These are phyloP conservation scores for Papiliotrema nemorosa DNA, from an alignment of 1,284 basidiomycete species.

Conservation along the genomic window DNA sequence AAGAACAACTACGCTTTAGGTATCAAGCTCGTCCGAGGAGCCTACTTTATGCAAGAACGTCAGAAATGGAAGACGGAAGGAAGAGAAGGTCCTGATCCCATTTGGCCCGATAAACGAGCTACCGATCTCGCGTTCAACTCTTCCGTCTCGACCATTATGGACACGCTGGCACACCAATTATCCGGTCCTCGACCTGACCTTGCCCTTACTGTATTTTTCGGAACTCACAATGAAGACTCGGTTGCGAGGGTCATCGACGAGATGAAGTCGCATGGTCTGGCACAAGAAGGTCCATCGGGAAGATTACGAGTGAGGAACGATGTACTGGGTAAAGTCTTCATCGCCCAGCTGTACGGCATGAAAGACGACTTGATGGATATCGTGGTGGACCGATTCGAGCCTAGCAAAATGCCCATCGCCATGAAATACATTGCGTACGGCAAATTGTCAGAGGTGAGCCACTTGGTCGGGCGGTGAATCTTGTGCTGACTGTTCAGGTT, in stretches of 20 bases:
- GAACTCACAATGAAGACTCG: slow-evolving; percentile 77
- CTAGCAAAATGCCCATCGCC: slow-evolving; percentile 61
- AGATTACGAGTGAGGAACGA: slow-evolving; percentile 51
- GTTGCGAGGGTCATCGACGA: slow-evolving; percentile 61
- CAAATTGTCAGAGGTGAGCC: slow-evolving; percentile 57
- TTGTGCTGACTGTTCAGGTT: slow-evolving; percentile 47
- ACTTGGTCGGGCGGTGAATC: not conserved
- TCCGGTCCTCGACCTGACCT: slow-evolving; percentile 51
- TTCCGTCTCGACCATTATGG: slow-evolving; percentile 62
- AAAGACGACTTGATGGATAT: slow-evolving; percentile 72
- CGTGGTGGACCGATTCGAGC: slow-evolving; percentile 59
- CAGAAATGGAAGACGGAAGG: slow-evolving; percentile 40
- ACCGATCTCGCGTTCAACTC: slow-evolving; percentile 78
- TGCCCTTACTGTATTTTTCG: slow-evolving; percentile 70
- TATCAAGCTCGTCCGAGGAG: slow-evolving; percentile 91
- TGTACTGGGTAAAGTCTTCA: slow-evolving; percentile 64
- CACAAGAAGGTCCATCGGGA: slow-evolving; percentile 23
- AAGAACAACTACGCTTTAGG: slow-evolving; percentile 73
- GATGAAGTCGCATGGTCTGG: slow-evolving; percentile 61
- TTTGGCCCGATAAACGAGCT: slow-evolving; percentile 55
- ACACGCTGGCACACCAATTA: slow-evolving; percentile 54
- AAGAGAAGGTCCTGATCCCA: slow-evolving; percentile 44
- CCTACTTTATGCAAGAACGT: slow-evolving; percentile 77
- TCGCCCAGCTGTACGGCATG: slow-evolving; percentile 88
- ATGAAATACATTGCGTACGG: slow-evolving; percentile 86